Percentiles rank a stretch among this genome's conserved stretches.
phyloP scores from a whole-genome alignment of 2,329 filamentous ascomycete species.

The Fonsecaea multimorphosa region DNA sequence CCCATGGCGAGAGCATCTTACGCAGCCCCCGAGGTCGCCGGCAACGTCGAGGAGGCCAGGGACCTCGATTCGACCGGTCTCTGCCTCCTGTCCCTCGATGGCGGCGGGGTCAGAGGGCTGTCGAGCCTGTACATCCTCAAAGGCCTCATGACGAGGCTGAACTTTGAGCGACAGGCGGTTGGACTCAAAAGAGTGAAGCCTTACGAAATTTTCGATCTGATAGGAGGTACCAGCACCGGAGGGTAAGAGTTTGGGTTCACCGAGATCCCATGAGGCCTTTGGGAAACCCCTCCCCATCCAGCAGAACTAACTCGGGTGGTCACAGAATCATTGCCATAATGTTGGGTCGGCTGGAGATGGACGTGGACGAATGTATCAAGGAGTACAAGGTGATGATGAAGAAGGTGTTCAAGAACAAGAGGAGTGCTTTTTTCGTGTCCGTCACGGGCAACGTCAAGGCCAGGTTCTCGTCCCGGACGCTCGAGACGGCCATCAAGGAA shows the following conservation, averaged over 20 bases:
- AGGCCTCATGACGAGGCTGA: constrained; percentile 29
- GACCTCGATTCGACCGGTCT: constrained; percentile 26
- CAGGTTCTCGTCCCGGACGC: constrained; percentile 41
- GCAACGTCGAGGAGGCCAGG: constrained; percentile 1
- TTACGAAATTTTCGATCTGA: constrained; percentile 35
- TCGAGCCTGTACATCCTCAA: constrained; percentile 32
- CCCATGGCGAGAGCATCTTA: background rate
- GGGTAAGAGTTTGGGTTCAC: constrained; percentile 31
- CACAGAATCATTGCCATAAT: constrained; percentile 47
- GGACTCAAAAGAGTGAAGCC: constrained; percentile 24
- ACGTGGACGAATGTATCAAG: constrained; percentile 44
- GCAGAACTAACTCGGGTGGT: background rate
- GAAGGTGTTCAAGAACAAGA: constrained; percentile 41
- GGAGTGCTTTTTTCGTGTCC: constrained; percentile 8
- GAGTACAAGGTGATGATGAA: constrained; percentile 42
- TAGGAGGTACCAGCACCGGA: constrained; percentile 36
- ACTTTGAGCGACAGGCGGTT: constrained; percentile 15
- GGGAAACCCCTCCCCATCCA: background rate
- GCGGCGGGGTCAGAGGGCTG: constrained; percentile 32
- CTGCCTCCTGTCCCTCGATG: constrained; percentile 34
- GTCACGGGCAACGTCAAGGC: constrained; percentile 24
- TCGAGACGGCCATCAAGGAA: constrained; percentile 40
- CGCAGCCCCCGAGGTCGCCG: background rate
- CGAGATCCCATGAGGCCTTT: too few relatives aligned
- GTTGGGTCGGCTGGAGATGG: constrained; percentile 47